phyloP scores from a whole-genome alignment of 139 green algal species.

The Trebouxia sp. region DNA sequence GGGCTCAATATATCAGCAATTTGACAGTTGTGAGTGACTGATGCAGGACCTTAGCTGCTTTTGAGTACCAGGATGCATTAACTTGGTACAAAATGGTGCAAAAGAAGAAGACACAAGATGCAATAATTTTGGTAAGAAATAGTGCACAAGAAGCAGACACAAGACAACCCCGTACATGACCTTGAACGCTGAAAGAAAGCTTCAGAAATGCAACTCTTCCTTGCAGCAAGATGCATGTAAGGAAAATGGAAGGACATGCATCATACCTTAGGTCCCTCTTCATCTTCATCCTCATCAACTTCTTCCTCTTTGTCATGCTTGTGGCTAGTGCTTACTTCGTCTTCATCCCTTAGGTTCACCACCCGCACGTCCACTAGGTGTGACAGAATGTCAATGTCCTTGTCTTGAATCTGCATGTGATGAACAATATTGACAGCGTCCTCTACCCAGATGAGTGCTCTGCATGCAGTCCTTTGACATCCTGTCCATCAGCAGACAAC shows the following conservation, averaged over 20 bases:
- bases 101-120: too few species aligned
- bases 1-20: too few species aligned
- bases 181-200: too few species aligned
- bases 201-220: neutral
- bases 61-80: too few species aligned
- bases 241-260: too few species aligned
- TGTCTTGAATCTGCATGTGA: conserved; percentile 70
- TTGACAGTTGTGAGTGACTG: too few species aligned
- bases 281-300: conserved; percentile 32
- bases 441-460: neutral
- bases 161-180: too few species aligned
- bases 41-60: too few species aligned
- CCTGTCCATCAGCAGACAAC: neutral
- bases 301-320: neutral
- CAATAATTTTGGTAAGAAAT: too few species aligned
- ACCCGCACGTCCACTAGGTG: conserved; percentile 79
- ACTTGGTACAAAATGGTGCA: too few species aligned
- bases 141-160: too few species aligned
- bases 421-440: neutral
- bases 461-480: neutral
- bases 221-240: neutral
- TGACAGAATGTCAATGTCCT: conserved; percentile 86
- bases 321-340: conserved; percentile 30
- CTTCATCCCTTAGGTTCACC: conserved; percentile 42
- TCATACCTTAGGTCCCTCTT: conserved; percentile 31